Evolutionary conservation across 140 eudicot species (phyloP).

Genomic region (Ambrosia hybrid): DNA sequence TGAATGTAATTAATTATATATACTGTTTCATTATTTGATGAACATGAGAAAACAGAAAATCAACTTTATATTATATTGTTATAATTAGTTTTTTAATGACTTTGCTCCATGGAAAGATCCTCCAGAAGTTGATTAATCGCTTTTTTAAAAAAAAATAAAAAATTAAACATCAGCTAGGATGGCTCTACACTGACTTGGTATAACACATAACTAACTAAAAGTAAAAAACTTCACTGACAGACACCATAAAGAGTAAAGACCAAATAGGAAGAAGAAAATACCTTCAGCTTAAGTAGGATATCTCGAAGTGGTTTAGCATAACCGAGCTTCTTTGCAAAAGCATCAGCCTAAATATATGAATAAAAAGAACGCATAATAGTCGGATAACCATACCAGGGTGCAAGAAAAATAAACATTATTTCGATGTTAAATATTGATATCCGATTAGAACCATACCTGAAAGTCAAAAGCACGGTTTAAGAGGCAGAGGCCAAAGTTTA

Average conservation of each 20-base stretch:
- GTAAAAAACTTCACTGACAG: no score
- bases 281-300: constrained; percentile 92
- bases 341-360: constrained; percentile 69
- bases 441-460: constrained; percentile 50
- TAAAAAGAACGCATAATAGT: neutral
- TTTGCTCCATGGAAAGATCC: no score
- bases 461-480: constrained; percentile 96
- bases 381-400: neutral
- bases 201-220: neutral
- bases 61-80: no score
- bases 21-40: no score
- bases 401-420: neutral
- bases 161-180: neutral
- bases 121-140: no score
- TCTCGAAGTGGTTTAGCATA: constrained; percentile 83
- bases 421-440: neutral
- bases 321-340: constrained; percentile 95
- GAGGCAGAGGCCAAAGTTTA: constrained; percentile 81
- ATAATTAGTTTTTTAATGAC: no score
- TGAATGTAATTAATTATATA: neutral
- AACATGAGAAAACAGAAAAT: no score
- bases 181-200: neutral
- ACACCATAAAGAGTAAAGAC: neutral
- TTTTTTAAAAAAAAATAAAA: no score
- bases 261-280: constrained; percentile 8